Percentiles rank a stretch among this genome's conserved stretches.
Conservation (phyloP, 352 stramenopile species). For the Phytopythium chamaehyphon region DNA sequence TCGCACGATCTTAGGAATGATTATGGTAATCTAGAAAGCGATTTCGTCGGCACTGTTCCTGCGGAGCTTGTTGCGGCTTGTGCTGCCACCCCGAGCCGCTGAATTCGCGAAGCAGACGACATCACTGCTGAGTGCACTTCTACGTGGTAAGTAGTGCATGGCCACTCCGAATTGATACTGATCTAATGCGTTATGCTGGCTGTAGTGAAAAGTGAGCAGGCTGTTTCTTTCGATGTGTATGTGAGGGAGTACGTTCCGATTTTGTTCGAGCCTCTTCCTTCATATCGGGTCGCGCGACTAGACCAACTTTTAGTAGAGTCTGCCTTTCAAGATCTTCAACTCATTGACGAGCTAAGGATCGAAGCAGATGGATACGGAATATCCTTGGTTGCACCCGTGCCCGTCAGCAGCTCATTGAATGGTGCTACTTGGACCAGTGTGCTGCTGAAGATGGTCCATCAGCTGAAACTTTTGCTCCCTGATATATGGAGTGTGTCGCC, state of each 20-base stretch:
- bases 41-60: constrained; percentile 44
- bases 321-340: constrained; percentile 34
- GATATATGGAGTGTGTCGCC: too few species aligned
- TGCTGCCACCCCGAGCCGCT: constrained; percentile 10
- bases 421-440: constrained; percentile 52
- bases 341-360: constrained; percentile 49
- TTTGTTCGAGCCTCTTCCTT: constrained; percentile 33
- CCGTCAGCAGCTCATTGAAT: constrained; percentile 14
- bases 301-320: constrained; percentile 29
- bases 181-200: not conserved
- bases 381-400: constrained; percentile 43
- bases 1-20: not conserved
- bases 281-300: constrained; percentile 27
- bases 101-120: constrained; percentile 28
- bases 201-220: constrained; percentile 11
- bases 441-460: constrained; percentile 50
- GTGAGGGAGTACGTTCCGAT: constrained; percentile 36
- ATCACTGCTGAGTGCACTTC: constrained; percentile 26
- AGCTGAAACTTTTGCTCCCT: constrained; percentile 32
- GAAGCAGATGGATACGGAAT: constrained; percentile 45
- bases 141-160: constrained; percentile 24
- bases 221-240: constrained; percentile 36
- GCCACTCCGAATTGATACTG: too few species aligned
- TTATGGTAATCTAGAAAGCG: constrained; percentile 28
- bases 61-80: constrained; percentile 21